Evolutionary conservation across 169 alveolate genomes (phyloP).

Genomic region (Besnoitia besnoiti): DNA sequence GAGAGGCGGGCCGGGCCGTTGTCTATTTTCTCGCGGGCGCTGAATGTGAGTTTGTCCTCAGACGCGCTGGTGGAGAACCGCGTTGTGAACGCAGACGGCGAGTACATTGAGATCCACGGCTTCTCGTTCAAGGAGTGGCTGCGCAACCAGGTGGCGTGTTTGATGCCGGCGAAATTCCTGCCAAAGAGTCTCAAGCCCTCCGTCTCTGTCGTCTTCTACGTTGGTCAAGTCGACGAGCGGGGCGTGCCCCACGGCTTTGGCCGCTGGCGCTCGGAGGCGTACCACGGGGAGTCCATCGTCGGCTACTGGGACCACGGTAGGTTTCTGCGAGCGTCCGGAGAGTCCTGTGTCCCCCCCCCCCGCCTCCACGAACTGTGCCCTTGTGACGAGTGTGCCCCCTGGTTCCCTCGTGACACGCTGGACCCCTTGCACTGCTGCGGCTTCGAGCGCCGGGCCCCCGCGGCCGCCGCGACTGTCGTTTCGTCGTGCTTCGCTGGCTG

Average conservation of each 20-base stretch:
- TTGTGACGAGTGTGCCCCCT: too few relatives aligned
- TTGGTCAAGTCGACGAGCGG: conserved; percentile 83
- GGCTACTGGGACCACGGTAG: conserved; percentile 90
- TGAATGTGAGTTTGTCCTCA: neutral
- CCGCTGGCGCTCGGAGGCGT: conserved; percentile 82
- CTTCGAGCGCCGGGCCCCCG: too few relatives aligned
- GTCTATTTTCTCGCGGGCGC: too few relatives aligned
- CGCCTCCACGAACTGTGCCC: too few relatives aligned
- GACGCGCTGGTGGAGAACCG: conserved; percentile 1
- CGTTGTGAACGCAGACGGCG: conserved; percentile 2
- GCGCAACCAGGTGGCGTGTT: neutral
- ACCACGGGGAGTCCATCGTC: conserved; percentile 85
- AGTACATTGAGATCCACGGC: conserved; percentile 48
- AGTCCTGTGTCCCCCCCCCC: too few relatives aligned
- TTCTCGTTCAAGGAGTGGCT: conserved; percentile 7
- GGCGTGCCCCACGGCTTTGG: conserved; percentile 91
- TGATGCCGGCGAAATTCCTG: neutral
- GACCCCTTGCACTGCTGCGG: too few relatives aligned
- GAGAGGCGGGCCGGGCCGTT: too few relatives aligned
- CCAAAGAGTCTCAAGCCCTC: conserved; percentile 5
- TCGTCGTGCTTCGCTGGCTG: too few relatives aligned
- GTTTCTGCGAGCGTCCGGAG: neutral
- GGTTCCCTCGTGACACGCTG: too few relatives aligned
- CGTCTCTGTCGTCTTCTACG: conserved; percentile 69
- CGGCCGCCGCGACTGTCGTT: too few relatives aligned